Conservation (phyloP, 2,329 filamentous ascomycete species). For the Hypoxylon sp. region DNA sequence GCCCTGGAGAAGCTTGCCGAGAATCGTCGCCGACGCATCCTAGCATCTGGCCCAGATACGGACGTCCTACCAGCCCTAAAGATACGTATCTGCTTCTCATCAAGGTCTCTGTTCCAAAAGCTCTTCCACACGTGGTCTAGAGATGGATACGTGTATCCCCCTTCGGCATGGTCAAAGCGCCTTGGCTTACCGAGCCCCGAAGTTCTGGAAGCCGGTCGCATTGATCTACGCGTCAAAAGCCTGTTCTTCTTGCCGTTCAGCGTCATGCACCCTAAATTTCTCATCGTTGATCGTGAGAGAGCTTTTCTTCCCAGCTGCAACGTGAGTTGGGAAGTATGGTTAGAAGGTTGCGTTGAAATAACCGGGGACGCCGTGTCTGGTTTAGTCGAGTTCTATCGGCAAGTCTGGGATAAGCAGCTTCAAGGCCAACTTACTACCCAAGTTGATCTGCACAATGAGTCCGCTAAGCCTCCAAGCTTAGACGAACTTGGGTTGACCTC, state of each 20-base stretch:
- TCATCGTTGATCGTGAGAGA: conserved; percentile 75
- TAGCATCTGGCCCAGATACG: conserved; percentile 31
- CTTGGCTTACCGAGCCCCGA: conserved; percentile 73
- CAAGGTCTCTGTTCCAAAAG: conserved; percentile 78
- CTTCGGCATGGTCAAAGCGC: conserved; percentile 67
- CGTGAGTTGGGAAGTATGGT: conserved; percentile 89
- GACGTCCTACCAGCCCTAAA: conserved; percentile 57
- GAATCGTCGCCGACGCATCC: conserved; percentile 55
- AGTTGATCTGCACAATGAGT: conserved; percentile 3
- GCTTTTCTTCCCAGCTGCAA: conserved; percentile 85
- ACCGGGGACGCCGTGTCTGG: conserved; percentile 70
- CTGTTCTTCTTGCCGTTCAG: conserved; percentile 84
- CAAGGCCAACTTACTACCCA: conserved; percentile 23
- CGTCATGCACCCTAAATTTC: conserved; percentile 89
- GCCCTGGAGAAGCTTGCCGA: conserved; percentile 71
- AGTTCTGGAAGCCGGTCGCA: conserved; percentile 64
- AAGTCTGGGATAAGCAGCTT: conserved; percentile 72
- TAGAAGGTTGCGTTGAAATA: conserved; percentile 80
- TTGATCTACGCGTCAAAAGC: conserved; percentile 79
- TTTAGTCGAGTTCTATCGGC: conserved; percentile 75
- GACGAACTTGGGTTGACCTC: conserved; percentile 33
- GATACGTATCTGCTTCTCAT: conserved; percentile 83
- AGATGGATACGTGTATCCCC: conserved; percentile 71
- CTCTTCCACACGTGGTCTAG: conserved; percentile 76
- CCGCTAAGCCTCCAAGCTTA: conserved; percentile 17